Evolutionary conservation across 495 filamentous ascomycete species (phyloP).

Genomic region (Hypoxylon fragiforme): DNA sequence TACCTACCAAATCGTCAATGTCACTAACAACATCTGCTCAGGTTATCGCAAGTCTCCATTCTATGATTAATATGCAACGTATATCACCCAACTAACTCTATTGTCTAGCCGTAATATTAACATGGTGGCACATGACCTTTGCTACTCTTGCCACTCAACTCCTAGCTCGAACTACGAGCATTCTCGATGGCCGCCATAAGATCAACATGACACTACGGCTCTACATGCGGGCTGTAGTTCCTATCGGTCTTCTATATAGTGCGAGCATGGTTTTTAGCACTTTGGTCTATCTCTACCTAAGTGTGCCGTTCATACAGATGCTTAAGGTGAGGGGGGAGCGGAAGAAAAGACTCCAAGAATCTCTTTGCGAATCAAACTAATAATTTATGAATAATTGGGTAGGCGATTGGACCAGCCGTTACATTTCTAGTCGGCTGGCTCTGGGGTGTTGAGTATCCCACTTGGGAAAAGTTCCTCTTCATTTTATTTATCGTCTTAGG

Average conservation of each 20-base stretch:
- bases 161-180: conserved; percentile 65
- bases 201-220: conserved; percentile 69
- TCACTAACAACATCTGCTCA: conserved; percentile 27
- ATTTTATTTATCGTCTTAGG: conserved; percentile 74
- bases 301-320: conserved; percentile 82
- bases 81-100: conserved; percentile 11
- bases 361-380: no score
- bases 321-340: conserved; percentile 74
- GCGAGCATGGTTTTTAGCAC: conserved; percentile 74
- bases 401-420: conserved; percentile 69
- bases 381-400: not conserved
- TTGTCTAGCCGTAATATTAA: conserved; percentile 58
- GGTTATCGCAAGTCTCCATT: conserved; percentile 39
- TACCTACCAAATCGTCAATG: not conserved
- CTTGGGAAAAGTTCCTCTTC: conserved; percentile 63
- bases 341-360: not conserved
- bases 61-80: not conserved
- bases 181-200: conserved; percentile 69
- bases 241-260: conserved; percentile 74
- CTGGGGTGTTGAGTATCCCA: conserved; percentile 64
- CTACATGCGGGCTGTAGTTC: conserved; percentile 72
- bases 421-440: conserved; percentile 68
- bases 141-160: conserved; percentile 74
- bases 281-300: conserved; percentile 73
- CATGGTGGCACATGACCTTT: conserved; percentile 78